Conservation (phyloP, 2,329 filamentous ascomycete genomes). For the Fusarium avenaceum region DNA sequence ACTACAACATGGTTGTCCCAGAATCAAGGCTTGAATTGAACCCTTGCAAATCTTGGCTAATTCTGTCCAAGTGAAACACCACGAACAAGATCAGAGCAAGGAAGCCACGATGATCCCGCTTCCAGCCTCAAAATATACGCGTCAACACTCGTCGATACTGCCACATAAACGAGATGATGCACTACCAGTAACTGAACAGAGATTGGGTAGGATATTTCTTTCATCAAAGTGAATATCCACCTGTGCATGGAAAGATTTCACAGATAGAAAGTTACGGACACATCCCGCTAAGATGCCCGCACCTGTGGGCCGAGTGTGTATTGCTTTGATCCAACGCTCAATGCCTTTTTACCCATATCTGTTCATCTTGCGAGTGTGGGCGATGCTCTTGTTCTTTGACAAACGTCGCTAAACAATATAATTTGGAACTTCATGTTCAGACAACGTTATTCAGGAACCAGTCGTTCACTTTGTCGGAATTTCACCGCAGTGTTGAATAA, state of each 20-base stretch:
- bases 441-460: not conserved
- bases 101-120: not conserved
- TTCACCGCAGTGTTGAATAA: not conserved
- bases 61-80: slow-evolving; percentile 28
- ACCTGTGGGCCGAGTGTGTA: not conserved
- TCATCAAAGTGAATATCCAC: not conserved
- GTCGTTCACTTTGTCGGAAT: not conserved
- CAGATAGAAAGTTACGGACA: not conserved
- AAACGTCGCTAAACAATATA: not conserved
- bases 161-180: not conserved
- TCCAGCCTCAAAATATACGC: slow-evolving; percentile 10
- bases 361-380: not conserved
- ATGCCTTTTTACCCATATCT: not conserved
- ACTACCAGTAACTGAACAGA: not conserved
- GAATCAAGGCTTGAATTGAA: slow-evolving; percentile 15
- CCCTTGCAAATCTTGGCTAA: slow-evolving; percentile 15
- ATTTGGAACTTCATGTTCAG: slow-evolving; percentile 2
- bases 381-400: not conserved
- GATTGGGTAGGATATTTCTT: not conserved
- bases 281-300: not conserved
- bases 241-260: not conserved
- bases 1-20: slow-evolving; percentile 4
- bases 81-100: not conserved
- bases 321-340: not conserved
- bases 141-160: slow-evolving; percentile 18